Percentiles rank a stretch among this genome's conserved stretches.
Evolutionary conservation across 257 asterid genomes (phyloP).

Genomic region (Solanum neorickii): DNA sequence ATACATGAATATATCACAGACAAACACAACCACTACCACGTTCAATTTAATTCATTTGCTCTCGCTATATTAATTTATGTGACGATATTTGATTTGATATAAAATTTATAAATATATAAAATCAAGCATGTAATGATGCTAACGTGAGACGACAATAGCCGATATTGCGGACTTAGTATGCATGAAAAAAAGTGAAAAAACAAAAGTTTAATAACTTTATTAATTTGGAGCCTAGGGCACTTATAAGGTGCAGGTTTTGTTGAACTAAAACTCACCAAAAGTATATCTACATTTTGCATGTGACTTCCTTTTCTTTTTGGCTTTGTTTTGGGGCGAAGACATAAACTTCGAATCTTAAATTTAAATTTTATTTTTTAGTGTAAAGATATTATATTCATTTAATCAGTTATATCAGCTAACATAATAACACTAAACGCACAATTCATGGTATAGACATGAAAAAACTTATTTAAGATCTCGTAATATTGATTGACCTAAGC

Average conservation of each 20-base stretch:
- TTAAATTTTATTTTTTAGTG: rapidly evolving
- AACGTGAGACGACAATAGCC: background rate
- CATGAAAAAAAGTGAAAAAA: background rate
- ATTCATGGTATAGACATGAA: background rate
- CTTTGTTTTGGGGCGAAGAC: background rate
- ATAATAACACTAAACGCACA: background rate
- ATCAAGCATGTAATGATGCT: background rate
- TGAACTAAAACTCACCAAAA: background rate
- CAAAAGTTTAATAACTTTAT: background rate
- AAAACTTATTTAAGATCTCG: background rate
- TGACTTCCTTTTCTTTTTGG: background rate
- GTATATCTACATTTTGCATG: background rate
- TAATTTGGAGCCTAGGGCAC: background rate
- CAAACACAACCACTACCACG: background rate
- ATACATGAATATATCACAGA: background rate
- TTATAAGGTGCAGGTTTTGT: background rate
- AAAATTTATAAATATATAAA: background rate
- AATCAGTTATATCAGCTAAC: background rate
- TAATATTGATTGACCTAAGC: background rate
- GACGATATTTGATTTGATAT: background rate
- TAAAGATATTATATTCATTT: too few species aligned
- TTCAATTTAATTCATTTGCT: background rate
- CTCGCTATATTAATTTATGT: background rate
- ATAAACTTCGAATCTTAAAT: rapidly evolving
- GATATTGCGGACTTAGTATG: background rate